A percentile compares a stretch with the other conserved stretches of the same genome.
Conservation (phyloP, 257 asterid genomes). For the Fraxinus anomala region DNA sequence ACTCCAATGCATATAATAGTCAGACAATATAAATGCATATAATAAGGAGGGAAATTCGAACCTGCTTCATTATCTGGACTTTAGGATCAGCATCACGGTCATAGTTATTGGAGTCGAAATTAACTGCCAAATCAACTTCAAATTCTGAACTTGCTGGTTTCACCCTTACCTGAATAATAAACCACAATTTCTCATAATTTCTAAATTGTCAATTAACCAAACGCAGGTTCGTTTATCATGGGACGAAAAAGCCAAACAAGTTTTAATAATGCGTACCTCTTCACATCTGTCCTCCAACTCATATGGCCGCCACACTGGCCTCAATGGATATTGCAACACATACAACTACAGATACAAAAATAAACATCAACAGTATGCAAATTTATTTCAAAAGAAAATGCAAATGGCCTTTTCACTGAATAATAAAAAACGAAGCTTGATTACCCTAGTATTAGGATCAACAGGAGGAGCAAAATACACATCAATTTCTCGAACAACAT, state of each 20-base stretch:
- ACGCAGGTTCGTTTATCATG: slow-evolving; percentile 9
- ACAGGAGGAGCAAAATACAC: slow-evolving; percentile 58
- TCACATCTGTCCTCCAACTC: slow-evolving; percentile 68
- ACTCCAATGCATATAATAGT: not conserved
- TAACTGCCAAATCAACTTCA: slow-evolving; percentile 77
- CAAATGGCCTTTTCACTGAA: not conserved
- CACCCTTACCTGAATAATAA: slow-evolving; percentile 70
- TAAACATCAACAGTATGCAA: not conserved
- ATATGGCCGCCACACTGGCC: slow-evolving; percentile 87
- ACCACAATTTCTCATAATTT: slow-evolving; percentile 16
- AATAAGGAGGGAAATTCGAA: slow-evolving; percentile 14
- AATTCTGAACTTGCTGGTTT: slow-evolving; percentile 54
- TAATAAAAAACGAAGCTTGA: not conserved
- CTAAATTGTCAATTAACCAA: slow-evolving; percentile 15
- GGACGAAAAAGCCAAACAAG: not conserved
- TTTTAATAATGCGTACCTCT: slow-evolving; percentile 48
- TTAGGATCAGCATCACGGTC: slow-evolving; percentile 48
- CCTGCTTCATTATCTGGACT: slow-evolving; percentile 60
- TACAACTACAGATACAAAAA: slow-evolving; percentile 46
- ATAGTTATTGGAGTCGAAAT: slow-evolving; percentile 63
- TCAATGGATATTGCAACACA: slow-evolving; percentile 74
- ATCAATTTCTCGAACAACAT: slow-evolving; percentile 64
- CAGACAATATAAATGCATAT: not conserved
- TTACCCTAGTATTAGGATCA: slow-evolving; percentile 52
- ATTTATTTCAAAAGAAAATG: not conserved